Base-by-base conservation (phyloP, 1,284 basidiomycete genomes). In the Anthracocystis walkeri region DNA sequence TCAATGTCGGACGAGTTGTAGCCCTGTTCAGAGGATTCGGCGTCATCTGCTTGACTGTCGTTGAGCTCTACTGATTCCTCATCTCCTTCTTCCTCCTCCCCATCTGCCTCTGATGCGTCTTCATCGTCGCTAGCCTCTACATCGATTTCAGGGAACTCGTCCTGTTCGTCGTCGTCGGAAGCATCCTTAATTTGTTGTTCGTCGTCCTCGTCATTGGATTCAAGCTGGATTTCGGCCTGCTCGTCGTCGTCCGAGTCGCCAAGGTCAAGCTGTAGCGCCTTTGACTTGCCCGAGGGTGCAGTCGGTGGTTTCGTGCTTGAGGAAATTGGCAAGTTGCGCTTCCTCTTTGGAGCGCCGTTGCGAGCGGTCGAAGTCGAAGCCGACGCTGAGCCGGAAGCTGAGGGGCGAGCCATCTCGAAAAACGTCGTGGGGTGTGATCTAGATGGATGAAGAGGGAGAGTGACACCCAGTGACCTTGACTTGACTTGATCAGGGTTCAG, bases 61-160 rank as follows among this genome's bases (percentile, higher is more conserved):
- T 62, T 40, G 3, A 58, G 45, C 42, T 71, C 62, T 55, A 54
- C 44, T 16, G 67, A 65, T 23, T 57, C 82, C 25, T 78, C 75
- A 38, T 82, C 78, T n/a, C 70, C 78, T 8, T 74, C 73, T 4
- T 68, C 73, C 4, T 72, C 71, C 72, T 80, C 68, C 2, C 75
- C 72, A 2, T 69, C 67, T 12, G 71, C 68, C 3, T 63, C 72
- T 16, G 59, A 62, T 11, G 58, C 74, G 1, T 73, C 73, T 11
- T 65, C 69, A 29, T 86, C 54, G 21, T 84, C 82, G 65, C 84
- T 85, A 4, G 59, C 80, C 31, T 84, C 86, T 14, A 85, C 72
- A 65, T 88, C 86, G 50, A 88, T 84, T 75, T 88, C 88, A 0
- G 87, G 87, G 60, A 88, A 87, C 12, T 75, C 84, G 7, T 87